Conservation (phyloP, 1,284 basidiomycete species). For the Rhodotorula sp. region DNA sequence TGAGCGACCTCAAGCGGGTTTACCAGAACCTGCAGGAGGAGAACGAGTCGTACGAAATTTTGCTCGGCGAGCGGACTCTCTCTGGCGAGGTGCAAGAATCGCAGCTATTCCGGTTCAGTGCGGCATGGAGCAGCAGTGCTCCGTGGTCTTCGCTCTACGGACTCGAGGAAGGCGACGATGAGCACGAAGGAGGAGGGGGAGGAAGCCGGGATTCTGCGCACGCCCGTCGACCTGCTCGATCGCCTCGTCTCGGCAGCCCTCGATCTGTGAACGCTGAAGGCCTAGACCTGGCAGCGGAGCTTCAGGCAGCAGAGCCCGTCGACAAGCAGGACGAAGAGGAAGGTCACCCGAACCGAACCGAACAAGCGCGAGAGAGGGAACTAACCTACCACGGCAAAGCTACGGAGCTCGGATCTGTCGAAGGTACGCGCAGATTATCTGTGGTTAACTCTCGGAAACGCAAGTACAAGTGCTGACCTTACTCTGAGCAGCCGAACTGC, state of each 20-base stretch:
- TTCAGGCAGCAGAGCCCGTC: conserved; percentile 12
- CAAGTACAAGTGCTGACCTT: not conserved
- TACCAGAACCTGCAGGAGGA: conserved; percentile 61
- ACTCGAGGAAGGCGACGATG: not conserved
- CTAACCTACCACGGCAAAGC: not conserved
- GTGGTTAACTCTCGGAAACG: too few relatives aligned
- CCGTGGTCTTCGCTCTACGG: not conserved
- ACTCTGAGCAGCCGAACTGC: conserved; percentile 14
- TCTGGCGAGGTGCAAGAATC: conserved; percentile 66
- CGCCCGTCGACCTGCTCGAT: not conserved
- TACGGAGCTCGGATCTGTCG: not conserved
- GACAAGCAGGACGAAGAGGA: conserved; percentile 27
- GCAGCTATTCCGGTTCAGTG: conserved; percentile 34
- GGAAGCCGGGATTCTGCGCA: too few relatives aligned
- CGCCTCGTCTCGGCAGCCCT: too few relatives aligned
- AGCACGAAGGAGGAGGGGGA: not conserved
- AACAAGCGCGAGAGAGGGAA: conserved; percentile 2
- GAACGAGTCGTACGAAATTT: conserved; percentile 90
- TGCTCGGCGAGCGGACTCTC: conserved; percentile 81
- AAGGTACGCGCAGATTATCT: not conserved
- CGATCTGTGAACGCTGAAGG: too few relatives aligned
- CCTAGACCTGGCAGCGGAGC: too few relatives aligned
- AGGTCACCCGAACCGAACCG: conserved; percentile 1
- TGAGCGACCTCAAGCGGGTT: conserved; percentile 42
- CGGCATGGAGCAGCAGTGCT: conserved; percentile 19